These are phyloP conservation scores for Combretum micranthum DNA, from an alignment of 345 rosid species.

Conservation along the genomic window DNA sequence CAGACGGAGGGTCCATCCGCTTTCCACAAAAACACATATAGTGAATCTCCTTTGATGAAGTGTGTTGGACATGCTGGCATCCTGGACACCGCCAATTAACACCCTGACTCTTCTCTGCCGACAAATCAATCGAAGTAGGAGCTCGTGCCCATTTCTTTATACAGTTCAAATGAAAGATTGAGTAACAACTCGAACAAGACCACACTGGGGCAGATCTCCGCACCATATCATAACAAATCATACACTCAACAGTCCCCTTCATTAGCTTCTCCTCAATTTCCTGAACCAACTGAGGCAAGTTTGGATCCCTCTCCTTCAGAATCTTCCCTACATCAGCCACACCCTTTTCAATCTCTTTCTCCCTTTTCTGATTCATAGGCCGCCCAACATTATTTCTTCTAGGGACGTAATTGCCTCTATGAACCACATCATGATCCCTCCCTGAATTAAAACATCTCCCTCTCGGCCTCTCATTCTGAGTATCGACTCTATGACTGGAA, in stretches of 20 bases:
- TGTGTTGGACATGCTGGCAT: slow-evolving; percentile 79
- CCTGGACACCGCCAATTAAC: slow-evolving; percentile 95
- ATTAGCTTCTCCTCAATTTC: slow-evolving; percentile 81
- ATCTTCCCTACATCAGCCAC: slow-evolving; percentile 22
- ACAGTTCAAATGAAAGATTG: slow-evolving; percentile 84
- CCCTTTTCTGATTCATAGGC: slow-evolving; percentile 35
- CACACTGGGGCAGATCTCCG: slow-evolving; percentile 61
- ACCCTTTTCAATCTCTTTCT: slow-evolving; percentile 21
- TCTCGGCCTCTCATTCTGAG: too few species aligned
- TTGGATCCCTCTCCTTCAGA: slow-evolving; percentile 29
- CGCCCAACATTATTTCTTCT: slow-evolving; percentile 22
- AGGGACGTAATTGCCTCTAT: slow-evolving; percentile 15
- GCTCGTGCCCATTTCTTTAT: slow-evolving; percentile 94
- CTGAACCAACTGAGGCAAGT: slow-evolving; percentile 81
- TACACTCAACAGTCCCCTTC: slow-evolving; percentile 74
- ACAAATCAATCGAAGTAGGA: slow-evolving; percentile 75
- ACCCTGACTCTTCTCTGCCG: slow-evolving; percentile 77
- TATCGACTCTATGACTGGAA: too few species aligned
- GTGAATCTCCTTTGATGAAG: slow-evolving; percentile 60
- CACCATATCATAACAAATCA: slow-evolving; percentile 94
- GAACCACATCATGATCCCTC: too few species aligned
- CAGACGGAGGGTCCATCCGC: slow-evolving; percentile 76
- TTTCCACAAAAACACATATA: slow-evolving; percentile 83
- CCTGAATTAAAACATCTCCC: too few species aligned
- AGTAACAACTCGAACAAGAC: slow-evolving; percentile 94